A percentile compares a stretch with the other conserved stretches of the same genome.
phyloP scores from a whole-genome alignment of 148 eudicot genomes.

The Euryodendron excelsum region DNA sequence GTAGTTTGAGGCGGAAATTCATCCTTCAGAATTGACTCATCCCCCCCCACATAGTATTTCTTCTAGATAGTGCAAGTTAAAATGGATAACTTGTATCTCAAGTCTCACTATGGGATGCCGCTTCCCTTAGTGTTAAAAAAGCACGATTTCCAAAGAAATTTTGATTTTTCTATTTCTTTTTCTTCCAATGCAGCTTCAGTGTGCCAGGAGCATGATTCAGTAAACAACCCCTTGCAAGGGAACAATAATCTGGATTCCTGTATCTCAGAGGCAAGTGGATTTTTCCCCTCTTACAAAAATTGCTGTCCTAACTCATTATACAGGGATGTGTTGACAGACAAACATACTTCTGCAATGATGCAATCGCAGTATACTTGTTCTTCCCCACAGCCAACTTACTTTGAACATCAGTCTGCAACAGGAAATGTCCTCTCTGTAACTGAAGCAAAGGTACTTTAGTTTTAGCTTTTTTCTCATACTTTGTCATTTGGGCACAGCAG shows the following conservation, averaged over 20 bases:
- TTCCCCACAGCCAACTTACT: slow-evolving; percentile 26
- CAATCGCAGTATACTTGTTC: slow-evolving; percentile 33
- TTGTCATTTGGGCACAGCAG: neutral
- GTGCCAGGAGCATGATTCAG: slow-evolving; percentile 11
- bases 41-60: too few relatives aligned
- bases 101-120: neutral
- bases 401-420: slow-evolving; percentile 30
- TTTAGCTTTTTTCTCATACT: neutral
- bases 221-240: slow-evolving; percentile 1
- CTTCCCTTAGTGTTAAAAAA: neutral
- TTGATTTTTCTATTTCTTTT: neutral
- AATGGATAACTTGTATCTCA: neutral
- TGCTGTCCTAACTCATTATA: neutral
- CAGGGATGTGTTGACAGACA: neutral
- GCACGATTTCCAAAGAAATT: neutral
- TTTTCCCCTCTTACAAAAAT: neutral
- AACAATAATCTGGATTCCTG: slow-evolving; percentile 15
- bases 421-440: slow-evolving; percentile 18
- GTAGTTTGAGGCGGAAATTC: neutral
- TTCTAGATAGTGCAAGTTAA: too few relatives aligned
- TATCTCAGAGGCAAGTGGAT: slow-evolving; percentile 33
- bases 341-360: neutral
- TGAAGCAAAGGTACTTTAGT: slow-evolving; percentile 29
- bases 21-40: neutral
- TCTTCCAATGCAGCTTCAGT: slow-evolving; percentile 21